phyloP scores from a whole-genome alignment of 257 asterid species.

The Solanum paucissectum region DNA sequence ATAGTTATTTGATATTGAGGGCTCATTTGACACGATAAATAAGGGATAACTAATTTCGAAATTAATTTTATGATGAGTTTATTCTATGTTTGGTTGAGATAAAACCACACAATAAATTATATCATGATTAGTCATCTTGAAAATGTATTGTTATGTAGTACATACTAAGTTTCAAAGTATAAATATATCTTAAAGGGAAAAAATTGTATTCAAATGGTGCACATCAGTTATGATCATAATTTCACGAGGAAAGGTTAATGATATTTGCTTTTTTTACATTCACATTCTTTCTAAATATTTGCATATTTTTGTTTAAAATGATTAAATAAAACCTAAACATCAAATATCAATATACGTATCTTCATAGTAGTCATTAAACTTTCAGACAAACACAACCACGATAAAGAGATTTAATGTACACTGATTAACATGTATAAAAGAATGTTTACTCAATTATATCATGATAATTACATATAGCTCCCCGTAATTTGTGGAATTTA shows the following conservation, averaged over 20 bases:
- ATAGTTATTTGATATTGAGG: no score
- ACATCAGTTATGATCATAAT: not conserved
- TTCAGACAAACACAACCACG: not conserved
- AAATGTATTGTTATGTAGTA: no score
- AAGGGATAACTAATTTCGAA: no score
- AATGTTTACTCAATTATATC: not conserved
- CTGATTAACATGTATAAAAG: not conserved
- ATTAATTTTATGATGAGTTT: no score
- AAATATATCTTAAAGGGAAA: no score
- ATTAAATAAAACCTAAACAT: not conserved
- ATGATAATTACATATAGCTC: not conserved
- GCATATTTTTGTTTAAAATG: not conserved
- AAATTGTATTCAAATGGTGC: no score
- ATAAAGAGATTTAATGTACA: not conserved
- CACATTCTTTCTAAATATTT: not conserved
- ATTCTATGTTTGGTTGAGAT: no score
- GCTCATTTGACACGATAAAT: no score
- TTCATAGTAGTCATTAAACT: no score
- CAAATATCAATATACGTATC: not conserved
- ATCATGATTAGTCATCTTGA: no score
- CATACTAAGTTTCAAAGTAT: not conserved
- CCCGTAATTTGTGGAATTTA: not conserved
- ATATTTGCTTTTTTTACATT: not conserved
- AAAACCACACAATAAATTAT: no score
- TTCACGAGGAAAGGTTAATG: not conserved